Evolutionary conservation across 176 grass and related monocot species (phyloP), one percentile per base, ranked within the genome.

Genomic region (Hordeum vulgare): DNA sequence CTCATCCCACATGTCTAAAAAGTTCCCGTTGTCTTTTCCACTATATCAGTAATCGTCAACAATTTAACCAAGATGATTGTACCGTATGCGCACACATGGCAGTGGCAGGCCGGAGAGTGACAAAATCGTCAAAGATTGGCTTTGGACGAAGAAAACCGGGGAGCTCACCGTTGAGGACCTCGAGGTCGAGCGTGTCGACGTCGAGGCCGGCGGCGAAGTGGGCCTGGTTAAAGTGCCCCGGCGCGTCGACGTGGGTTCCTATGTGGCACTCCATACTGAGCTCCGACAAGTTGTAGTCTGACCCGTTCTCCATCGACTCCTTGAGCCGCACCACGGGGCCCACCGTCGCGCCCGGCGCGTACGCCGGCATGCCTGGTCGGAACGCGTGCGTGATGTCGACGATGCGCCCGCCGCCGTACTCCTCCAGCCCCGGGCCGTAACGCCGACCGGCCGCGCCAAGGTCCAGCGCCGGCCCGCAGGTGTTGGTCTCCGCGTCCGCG

Each of bases 311-410:
- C 94, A 97, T 97, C 8, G 92, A 94, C 45, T 83, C 70, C 36
- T 28, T 80, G 57, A 97, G 86, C 67, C 80, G 82, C 39, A 92
- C 59, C 79, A 94, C 65, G 11, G 80, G 80, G 0, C 94, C 92
- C 2, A 82, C 69, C 36, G 81, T 86, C 29, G 78, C 85, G 24
- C 75, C 78, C 77, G 33, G 73, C 26, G 72, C 69, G 14, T 81
- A 88, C 45, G 62, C 61, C 42, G 95, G 95, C 84, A 91, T 84
- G 18, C 91, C 90, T 9, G 85, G 78, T 9, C 78, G 74, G 88
- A 92, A 92, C 49, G 86, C 90, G 78, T 97, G 95, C 41, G 90
- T 97, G 66, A 94, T 97, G 81, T 97, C 92, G 39, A 97, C 15
- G 86, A 97, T 92, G 64, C 86, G 54, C 44, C 88, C 82, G 39